A percentile compares a stretch with the other conserved stretches of the same genome.
These are phyloP conservation scores for Coprinopsis marcescibilis DNA, from an alignment of 768 basidiomycete species.

Conservation along the genomic window DNA sequence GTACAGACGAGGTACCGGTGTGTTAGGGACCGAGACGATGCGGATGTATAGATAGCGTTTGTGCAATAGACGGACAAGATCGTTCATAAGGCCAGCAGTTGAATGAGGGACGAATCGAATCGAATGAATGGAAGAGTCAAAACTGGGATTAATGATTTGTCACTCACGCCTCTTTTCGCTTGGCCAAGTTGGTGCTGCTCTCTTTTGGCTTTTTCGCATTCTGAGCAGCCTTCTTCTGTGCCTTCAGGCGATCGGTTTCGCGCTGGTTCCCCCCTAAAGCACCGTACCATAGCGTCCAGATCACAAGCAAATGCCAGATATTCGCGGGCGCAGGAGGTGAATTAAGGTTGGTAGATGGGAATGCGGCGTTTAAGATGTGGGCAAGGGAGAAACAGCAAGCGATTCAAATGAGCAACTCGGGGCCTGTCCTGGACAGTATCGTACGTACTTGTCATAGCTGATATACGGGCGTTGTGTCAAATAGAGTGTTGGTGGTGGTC, in stretches of 20 bases:
- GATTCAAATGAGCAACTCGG: too few relatives aligned
- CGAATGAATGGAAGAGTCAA: too few relatives aligned
- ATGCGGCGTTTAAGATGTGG: too few relatives aligned
- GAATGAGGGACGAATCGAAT: too few relatives aligned
- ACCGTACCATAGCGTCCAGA: background rate
- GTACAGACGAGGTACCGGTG: constrained; percentile 7
- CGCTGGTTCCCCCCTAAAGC: constrained; percentile 75
- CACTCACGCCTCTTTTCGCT: constrained; percentile 74
- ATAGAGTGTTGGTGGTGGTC: background rate
- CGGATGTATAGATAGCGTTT: background rate
- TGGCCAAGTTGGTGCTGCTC: constrained; percentile 52
- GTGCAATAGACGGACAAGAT: too few relatives aligned
- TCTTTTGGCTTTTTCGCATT: constrained; percentile 64
- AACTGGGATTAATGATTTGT: background rate
- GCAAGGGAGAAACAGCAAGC: too few relatives aligned
- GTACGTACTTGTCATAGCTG: constrained; percentile 1
- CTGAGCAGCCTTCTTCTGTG: constrained; percentile 63
- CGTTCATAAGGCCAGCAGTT: too few relatives aligned
- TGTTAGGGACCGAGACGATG: background rate
- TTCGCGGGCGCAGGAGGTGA: too few relatives aligned
- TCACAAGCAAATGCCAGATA: background rate
- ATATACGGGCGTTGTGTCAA: background rate
- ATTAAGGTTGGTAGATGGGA: too few relatives aligned
- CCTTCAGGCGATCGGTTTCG: constrained; percentile 65
- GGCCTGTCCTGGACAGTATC: background rate